Evolutionary conservation across 805 yeast species (phyloP).

Genomic region (Yarrowia sp.): DNA sequence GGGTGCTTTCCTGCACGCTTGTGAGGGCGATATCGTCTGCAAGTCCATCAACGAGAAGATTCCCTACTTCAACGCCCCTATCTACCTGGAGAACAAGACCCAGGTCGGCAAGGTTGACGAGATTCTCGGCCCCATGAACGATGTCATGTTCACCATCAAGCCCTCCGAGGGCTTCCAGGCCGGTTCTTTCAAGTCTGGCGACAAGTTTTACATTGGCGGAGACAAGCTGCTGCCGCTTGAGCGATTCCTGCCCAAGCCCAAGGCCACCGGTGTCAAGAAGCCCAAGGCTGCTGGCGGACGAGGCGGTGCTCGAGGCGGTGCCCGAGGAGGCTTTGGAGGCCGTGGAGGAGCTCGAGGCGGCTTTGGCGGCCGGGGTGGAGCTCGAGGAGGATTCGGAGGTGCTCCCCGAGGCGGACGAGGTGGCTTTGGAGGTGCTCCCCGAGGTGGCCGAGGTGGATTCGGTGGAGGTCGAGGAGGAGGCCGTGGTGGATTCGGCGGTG

Average conservation of each 20-base stretch:
- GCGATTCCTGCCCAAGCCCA: slow-evolving; percentile 95
- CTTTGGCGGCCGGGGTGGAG: slow-evolving; percentile 27
- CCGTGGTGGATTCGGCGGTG: slow-evolving; percentile 20
- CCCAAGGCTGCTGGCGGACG: slow-evolving; percentile 53
- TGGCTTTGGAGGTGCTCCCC: slow-evolving; percentile 32
- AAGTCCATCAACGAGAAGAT: slow-evolving; percentile 89
- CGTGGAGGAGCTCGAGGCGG: slow-evolving; percentile 40
- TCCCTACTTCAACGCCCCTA: slow-evolving; percentile 98
- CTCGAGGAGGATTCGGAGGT: slow-evolving; percentile 32
- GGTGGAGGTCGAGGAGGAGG: slow-evolving; percentile 26
- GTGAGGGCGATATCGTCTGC: slow-evolving; percentile 97
- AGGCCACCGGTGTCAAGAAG: slow-evolving; percentile 78
- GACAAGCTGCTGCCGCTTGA: slow-evolving; percentile 94
- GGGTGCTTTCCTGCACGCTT: slow-evolving; percentile 88
- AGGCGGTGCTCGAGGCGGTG: slow-evolving; percentile 47
- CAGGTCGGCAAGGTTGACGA: slow-evolving; percentile 98
- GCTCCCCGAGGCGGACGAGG: slow-evolving; percentile 34
- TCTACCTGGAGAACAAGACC: slow-evolving; percentile 91
- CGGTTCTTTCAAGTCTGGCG: slow-evolving; percentile 87
- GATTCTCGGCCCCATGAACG: slow-evolving; percentile 95
- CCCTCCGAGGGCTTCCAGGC: slow-evolving; percentile 97
- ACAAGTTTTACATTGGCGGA: slow-evolving; percentile 90
- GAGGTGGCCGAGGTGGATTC: slow-evolving; percentile 23
- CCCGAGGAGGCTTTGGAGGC: slow-evolving; percentile 41
- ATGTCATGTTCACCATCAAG: slow-evolving; percentile 95